A percentile compares a stretch with the other conserved stretches of the same genome.
Evolutionary conservation across 495 filamentous ascomycete species (phyloP).

Genomic region (Tricharina praecox): DNA sequence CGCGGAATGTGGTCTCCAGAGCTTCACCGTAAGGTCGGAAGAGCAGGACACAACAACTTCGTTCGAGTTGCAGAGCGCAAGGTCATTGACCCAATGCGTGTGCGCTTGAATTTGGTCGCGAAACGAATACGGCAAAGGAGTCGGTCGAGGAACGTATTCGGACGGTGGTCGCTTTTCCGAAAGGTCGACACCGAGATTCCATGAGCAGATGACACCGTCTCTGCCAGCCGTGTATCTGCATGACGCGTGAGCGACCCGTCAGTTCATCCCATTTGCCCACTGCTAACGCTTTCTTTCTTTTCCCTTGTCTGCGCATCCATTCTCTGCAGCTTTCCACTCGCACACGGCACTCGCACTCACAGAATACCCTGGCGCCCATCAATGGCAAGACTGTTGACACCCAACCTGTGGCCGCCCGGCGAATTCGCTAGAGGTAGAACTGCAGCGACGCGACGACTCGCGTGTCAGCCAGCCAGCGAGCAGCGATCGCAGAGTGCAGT

Average conservation of each 20-base stretch:
- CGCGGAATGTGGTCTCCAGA: slow-evolving; percentile 83
- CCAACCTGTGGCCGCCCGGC: slow-evolving; percentile 75
- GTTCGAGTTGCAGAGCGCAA: slow-evolving; percentile 69
- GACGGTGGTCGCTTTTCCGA: slow-evolving; percentile 9
- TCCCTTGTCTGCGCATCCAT: not conserved
- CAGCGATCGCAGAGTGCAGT: slow-evolving; percentile 2
- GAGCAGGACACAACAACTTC: slow-evolving; percentile 80
- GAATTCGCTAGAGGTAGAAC: slow-evolving; percentile 90
- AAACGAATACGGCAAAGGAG: slow-evolving; percentile 43
- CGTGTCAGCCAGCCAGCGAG: slow-evolving; percentile 3
- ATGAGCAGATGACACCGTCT: slow-evolving; percentile 90
- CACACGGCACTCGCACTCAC: slow-evolving; percentile 37
- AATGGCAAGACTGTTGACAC: slow-evolving; percentile 82
- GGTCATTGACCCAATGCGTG: slow-evolving; percentile 97
- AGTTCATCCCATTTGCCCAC: not conserved
- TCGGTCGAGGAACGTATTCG: slow-evolving; percentile 28
- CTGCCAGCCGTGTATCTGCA: slow-evolving; percentile 83
- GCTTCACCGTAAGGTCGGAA: slow-evolving; percentile 83
- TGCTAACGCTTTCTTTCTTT: not conserved
- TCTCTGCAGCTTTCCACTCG: not conserved
- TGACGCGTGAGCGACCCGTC: slow-evolving; percentile 7
- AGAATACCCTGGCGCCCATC: slow-evolving; percentile 72
- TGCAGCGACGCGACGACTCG: slow-evolving; percentile 32
- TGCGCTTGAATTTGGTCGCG: slow-evolving; percentile 88
- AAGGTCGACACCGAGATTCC: slow-evolving; percentile 60